phyloP scores from a whole-genome alignment of 2,329 filamentous ascomycete species.

The Scytalidium lignicola region DNA sequence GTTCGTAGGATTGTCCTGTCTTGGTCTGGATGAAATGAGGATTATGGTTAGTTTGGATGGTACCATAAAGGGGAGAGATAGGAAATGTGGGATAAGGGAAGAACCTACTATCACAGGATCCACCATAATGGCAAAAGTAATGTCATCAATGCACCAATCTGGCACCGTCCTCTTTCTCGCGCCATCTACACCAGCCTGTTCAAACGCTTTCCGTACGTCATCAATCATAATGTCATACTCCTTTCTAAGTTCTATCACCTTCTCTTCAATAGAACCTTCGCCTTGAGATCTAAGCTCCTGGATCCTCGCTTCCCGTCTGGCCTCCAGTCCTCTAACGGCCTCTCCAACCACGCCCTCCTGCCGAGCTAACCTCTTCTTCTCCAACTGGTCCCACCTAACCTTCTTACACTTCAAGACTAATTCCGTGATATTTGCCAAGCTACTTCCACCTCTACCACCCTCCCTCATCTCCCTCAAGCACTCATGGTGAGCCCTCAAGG shows the following conservation, averaged over 20 bases:
- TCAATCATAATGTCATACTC: slow-evolving; percentile 44
- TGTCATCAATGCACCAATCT: slow-evolving; percentile 73
- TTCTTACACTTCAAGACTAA: slow-evolving; percentile 79
- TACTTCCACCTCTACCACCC: slow-evolving; percentile 71
- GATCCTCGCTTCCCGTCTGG: not conserved
- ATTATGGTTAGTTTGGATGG: not conserved
- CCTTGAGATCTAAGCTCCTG: slow-evolving; percentile 20
- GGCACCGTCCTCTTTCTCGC: slow-evolving; percentile 47
- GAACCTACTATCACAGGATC: slow-evolving; percentile 49
- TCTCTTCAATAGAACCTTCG: slow-evolving; percentile 37
- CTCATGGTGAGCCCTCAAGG: slow-evolving; percentile 66
- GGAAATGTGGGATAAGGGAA: not conserved
- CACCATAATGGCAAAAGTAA: slow-evolving; percentile 68
- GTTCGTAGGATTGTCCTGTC: slow-evolving; percentile 86
- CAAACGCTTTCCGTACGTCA: slow-evolving; percentile 44
- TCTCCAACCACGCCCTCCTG: slow-evolving; percentile 39
- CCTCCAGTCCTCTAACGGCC: slow-evolving; percentile 14
- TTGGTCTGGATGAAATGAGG: slow-evolving; percentile 50
- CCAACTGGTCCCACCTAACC: slow-evolving; percentile 73
- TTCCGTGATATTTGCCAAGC: slow-evolving; percentile 63
- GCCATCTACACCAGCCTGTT: slow-evolving; percentile 43
- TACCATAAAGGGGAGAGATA: not conserved
- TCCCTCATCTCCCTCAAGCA: slow-evolving; percentile 62
- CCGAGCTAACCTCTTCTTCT: slow-evolving; percentile 54
- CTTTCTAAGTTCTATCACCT: slow-evolving; percentile 30